A percentile compares a stretch with the other conserved stretches of the same genome.
phyloP scores from a whole-genome alignment of 2,329 filamentous ascomycete species.

The Colletotrichum tofieldiae region DNA sequence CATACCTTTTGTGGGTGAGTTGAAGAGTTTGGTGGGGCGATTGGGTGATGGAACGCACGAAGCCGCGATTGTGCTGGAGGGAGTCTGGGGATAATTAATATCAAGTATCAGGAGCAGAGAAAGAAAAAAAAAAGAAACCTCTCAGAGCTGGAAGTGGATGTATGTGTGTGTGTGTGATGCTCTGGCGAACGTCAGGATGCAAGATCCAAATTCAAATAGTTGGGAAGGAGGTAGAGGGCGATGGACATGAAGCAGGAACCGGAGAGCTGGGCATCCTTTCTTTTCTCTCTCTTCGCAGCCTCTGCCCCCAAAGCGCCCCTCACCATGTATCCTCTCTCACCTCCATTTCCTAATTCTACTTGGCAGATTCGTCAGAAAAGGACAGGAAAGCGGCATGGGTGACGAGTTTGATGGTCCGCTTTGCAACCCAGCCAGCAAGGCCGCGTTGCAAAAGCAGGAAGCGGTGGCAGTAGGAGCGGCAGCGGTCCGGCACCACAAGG shows the following conservation, averaged over 20 bases:
- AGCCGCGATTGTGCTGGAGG: neutral
- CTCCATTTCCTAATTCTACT: neutral
- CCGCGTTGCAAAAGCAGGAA: constrained; percentile 23
- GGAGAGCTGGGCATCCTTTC: neutral
- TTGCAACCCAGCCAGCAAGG: constrained; percentile 7
- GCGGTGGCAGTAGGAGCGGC: constrained; percentile 27
- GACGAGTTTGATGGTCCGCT: neutral
- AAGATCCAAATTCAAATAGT: constrained; percentile 3
- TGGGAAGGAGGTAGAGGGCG: constrained; percentile 4
- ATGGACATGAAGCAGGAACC: constrained; percentile 11
- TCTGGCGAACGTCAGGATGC: neutral
- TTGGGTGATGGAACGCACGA: neutral
- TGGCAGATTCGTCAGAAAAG: neutral
- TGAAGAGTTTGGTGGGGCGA: constrained; percentile 3
- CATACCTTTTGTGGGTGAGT: constrained; percentile 10
- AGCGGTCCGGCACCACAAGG: constrained; percentile 22
- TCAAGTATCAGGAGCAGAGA: neutral
- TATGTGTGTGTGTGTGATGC: neutral
- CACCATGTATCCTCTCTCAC: neutral
- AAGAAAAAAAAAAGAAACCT: neutral
- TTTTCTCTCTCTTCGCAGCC: constrained; percentile 10
- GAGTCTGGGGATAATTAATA: neutral
- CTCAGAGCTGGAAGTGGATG: neutral
- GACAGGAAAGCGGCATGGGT: constrained; percentile 9
- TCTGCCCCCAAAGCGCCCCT: neutral